Evolutionary conservation across 2,329 filamentous ascomycete genomes (phyloP).

Genomic region (Dactylellina parvicollis): DNA sequence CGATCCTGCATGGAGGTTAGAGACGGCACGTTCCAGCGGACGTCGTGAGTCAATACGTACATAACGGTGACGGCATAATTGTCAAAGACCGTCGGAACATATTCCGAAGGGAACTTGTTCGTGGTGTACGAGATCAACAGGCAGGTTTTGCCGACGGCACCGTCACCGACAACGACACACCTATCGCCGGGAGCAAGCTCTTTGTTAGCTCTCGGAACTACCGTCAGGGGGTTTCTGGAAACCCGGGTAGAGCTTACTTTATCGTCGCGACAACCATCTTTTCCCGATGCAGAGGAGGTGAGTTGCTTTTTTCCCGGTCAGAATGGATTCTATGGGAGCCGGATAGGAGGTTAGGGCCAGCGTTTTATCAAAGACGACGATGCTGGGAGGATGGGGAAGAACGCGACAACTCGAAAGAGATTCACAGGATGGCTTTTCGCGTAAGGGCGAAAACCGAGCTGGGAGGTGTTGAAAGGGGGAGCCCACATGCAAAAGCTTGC

Average conservation of each 20-base stretch:
- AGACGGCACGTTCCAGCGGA: background rate
- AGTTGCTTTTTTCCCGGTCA: slow-evolving; percentile 51
- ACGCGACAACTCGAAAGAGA: slow-evolving; percentile 37
- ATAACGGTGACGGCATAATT: slow-evolving; percentile 99
- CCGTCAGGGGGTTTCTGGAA: slow-evolving; percentile 14
- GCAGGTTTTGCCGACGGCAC: slow-evolving; percentile 99
- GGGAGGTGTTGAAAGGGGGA: slow-evolving; percentile 40
- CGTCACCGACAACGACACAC: slow-evolving; percentile 98
- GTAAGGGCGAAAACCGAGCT: slow-evolving; percentile 16
- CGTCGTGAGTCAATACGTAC: slow-evolving; percentile 70
- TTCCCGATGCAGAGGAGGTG: slow-evolving; percentile 30
- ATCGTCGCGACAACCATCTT: slow-evolving; percentile 72
- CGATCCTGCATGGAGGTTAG: slow-evolving; percentile 74
- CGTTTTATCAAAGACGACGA: slow-evolving; percentile 4
- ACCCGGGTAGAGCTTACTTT: slow-evolving; percentile 64
- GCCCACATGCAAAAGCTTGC: slow-evolving; percentile 34
- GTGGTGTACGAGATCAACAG: slow-evolving; percentile 99
- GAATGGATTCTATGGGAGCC: slow-evolving; percentile 31
- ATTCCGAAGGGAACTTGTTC: slow-evolving; percentile 99
- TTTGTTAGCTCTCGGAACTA: slow-evolving; percentile 29
- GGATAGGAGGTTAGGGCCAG: slow-evolving; percentile 18
- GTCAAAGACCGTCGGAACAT: slow-evolving; percentile 98
- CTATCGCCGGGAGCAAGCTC: slow-evolving; percentile 64
- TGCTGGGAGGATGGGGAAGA: slow-evolving; percentile 11
- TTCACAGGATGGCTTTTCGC: slow-evolving; percentile 1